phyloP scores from a whole-genome alignment of 768 basidiomycete genomes.

The Saitozyma podzolica region DNA sequence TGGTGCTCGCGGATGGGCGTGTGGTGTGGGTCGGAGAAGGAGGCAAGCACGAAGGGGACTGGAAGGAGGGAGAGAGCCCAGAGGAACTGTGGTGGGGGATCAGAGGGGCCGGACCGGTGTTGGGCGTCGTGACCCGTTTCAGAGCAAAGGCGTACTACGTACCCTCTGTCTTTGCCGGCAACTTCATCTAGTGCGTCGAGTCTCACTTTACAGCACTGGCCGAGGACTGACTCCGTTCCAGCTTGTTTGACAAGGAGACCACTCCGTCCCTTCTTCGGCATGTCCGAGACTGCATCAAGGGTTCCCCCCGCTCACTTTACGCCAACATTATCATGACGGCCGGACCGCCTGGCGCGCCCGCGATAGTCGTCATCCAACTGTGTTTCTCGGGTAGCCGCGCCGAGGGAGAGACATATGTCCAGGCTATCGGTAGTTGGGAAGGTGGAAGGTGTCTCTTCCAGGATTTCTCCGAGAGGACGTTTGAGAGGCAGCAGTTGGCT shows the following conservation, averaged over 20 bases:
- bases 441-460: slow-evolving; percentile 82
- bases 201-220: slow-evolving; percentile 1
- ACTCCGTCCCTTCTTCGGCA: slow-evolving; percentile 85
- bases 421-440: slow-evolving; percentile 82
- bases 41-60: slow-evolving; percentile 64
- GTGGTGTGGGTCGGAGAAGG: slow-evolving; percentile 74
- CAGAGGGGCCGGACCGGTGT: slow-evolving; percentile 66
- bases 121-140: slow-evolving; percentile 86
- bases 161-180: slow-evolving; percentile 87
- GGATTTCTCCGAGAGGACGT: slow-evolving; percentile 86
- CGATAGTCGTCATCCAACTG: slow-evolving; percentile 81
- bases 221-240: slow-evolving; percentile 45
- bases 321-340: slow-evolving; percentile 88
- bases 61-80: slow-evolving; percentile 43
- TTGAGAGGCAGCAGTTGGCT: slow-evolving; percentile 85
- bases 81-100: slow-evolving; percentile 50
- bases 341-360: slow-evolving; percentile 78
- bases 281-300: slow-evolving; percentile 89
- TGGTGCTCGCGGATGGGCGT: slow-evolving; percentile 86
- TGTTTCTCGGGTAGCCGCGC: slow-evolving; percentile 79
- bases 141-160: slow-evolving; percentile 85
- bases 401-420: slow-evolving; percentile 72
- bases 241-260: slow-evolving; percentile 83
- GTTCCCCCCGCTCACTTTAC: slow-evolving; percentile 81
- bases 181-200: slow-evolving; percentile 76